phyloP scores from a whole-genome alignment of 2,329 filamentous ascomycete genomes.

The Verticillium isaacii region DNA sequence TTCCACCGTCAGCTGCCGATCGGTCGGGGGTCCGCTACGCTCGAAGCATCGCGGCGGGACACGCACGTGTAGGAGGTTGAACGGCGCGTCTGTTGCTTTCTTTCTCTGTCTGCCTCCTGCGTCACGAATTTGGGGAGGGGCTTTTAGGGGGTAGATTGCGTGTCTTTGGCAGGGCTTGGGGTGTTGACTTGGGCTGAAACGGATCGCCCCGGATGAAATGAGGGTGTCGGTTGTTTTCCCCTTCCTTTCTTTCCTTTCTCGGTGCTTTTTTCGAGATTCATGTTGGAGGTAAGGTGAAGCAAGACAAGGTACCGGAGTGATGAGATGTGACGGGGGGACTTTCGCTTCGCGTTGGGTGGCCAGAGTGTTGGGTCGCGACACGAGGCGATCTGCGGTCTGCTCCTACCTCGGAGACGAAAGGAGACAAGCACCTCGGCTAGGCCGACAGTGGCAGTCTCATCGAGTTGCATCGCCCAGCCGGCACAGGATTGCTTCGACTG shows the following conservation, averaged over 20 bases:
- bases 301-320: too few species aligned
- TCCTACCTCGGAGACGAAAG: not conserved
- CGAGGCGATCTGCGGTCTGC: not conserved
- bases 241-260: not conserved
- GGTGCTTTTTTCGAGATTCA: not conserved
- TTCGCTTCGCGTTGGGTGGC: not conserved
- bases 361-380: not conserved
- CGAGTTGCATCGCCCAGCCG: too few species aligned
- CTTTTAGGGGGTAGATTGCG: not conserved
- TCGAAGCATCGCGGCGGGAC: not conserved
- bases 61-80: not conserved
- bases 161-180: not conserved
- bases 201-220: not conserved
- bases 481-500: too few species aligned
- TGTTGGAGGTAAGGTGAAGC: too few species aligned
- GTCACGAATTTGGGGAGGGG: not conserved
- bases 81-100: not conserved
- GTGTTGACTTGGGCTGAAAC: not conserved
- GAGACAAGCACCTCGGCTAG: not conserved
- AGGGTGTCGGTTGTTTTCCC: not conserved
- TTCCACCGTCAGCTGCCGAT: not conserved
- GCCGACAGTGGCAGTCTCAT: not conserved
- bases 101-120: not conserved
- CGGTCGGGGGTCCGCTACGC: not conserved
- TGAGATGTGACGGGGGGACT: not conserved